A percentile compares a stretch with the other conserved stretches of the same genome.
These are phyloP conservation scores for Liquidambar formosana DNA, from an alignment of 164 flowering plant species.

Conservation along the genomic window DNA sequence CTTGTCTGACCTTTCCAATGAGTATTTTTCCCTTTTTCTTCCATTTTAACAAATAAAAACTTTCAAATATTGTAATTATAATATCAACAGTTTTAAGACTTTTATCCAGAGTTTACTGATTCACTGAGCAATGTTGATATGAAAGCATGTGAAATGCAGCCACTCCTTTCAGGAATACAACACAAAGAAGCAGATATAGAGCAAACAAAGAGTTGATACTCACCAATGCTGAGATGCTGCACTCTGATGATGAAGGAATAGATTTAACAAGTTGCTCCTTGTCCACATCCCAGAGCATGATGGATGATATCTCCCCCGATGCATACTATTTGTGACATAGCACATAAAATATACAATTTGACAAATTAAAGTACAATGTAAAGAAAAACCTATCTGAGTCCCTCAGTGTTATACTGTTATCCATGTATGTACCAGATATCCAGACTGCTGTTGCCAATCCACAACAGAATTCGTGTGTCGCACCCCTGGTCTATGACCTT, in stretches of 20 bases:
- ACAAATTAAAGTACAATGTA: background rate
- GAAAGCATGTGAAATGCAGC: too few species aligned
- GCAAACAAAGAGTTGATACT: conserved; percentile 14
- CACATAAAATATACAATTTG: conserved; percentile 1
- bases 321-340: conserved; percentile 61
- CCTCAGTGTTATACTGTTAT: background rate
- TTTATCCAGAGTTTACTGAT: too few species aligned
- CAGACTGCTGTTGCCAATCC: conserved; percentile 99
- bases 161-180: too few species aligned
- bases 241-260: conserved; percentile 68
- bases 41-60: too few species aligned
- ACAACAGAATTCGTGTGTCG: conserved; percentile 82
- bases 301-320: conserved; percentile 82
- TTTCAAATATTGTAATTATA: too few species aligned
- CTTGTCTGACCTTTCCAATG: too few species aligned
- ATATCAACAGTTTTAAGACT: too few species aligned
- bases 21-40: too few species aligned
- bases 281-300: conserved; percentile 96
- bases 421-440: conserved; percentile 66
- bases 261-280: conserved; percentile 79
- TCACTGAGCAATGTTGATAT: too few species aligned
- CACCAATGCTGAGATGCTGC: conserved; percentile 85
- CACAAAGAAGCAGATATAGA: too few species aligned
- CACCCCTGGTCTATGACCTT: conserved; percentile 78
- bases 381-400: background rate